Percentiles rank a stretch among this genome's conserved stretches.
Evolutionary conservation across 2,329 filamentous ascomycete species (phyloP).

Genomic region (Blastomyces percursus): DNA sequence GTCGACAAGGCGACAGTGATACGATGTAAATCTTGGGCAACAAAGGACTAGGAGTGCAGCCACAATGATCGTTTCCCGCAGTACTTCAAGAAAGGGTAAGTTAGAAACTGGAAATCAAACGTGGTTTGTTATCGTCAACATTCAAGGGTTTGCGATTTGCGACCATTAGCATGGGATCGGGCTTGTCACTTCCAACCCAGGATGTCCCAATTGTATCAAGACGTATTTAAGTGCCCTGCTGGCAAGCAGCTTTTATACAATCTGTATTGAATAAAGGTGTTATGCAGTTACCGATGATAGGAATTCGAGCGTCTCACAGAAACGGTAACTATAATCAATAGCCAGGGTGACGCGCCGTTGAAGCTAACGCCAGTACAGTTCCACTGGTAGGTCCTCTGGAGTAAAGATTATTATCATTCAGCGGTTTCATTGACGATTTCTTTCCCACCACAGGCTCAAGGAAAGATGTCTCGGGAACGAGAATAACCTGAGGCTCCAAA

Average conservation of each 20-base stretch:
- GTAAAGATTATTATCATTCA: not conserved
- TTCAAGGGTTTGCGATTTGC: not conserved
- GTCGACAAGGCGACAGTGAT: not conserved
- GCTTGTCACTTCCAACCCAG: not conserved
- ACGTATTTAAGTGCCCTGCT: not conserved
- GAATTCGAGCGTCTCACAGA: conserved; percentile 1
- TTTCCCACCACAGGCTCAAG: not conserved
- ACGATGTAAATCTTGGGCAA: not conserved
- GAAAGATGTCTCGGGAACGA: not conserved
- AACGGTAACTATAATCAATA: not conserved
- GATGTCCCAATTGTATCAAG: not conserved
- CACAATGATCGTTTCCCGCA: not conserved
- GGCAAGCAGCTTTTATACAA: not conserved
- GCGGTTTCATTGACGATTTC: not conserved
- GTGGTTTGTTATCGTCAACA: not conserved
- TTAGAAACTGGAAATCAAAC: not conserved
- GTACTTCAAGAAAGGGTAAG: not conserved
- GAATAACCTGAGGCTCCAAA: not conserved
- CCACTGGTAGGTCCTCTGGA: not conserved
- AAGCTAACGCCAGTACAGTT: not conserved
- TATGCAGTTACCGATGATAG: not conserved
- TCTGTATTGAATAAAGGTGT: not conserved
- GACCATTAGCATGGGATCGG: not conserved
- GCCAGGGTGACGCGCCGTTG: not conserved
- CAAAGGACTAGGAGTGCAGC: not conserved